Percentiles rank a stretch among this genome's conserved stretches.
Evolutionary conservation across 176 grass and related monocot species (phyloP).

Genomic region (Miscanthus lutarioriparius): DNA sequence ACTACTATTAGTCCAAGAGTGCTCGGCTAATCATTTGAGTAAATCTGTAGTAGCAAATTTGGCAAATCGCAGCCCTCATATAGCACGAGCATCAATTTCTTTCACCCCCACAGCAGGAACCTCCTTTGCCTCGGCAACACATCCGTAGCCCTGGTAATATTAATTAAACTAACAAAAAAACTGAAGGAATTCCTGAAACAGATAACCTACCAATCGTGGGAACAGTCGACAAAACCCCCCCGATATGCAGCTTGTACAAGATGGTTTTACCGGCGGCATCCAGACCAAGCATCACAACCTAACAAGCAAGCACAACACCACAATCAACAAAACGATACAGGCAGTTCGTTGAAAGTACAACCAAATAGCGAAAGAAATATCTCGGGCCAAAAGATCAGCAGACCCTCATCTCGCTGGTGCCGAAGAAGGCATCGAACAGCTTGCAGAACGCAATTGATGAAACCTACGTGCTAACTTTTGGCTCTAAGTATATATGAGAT

Average conservation of each 20-base stretch:
- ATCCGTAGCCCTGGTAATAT: not conserved
- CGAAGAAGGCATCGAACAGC: conserved; percentile 81
- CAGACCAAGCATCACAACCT: conserved; percentile 85
- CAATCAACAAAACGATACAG: not conserved
- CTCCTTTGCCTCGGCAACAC: not conserved
- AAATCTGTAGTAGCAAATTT: not conserved
- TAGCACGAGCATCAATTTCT: not conserved
- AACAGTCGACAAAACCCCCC: conserved; percentile 79
- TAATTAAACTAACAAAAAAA: not conserved
- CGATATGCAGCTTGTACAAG: conserved; percentile 79
- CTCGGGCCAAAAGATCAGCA: not conserved
- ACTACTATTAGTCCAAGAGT: not conserved
- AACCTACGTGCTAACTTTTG: no score
- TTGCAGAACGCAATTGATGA: conserved; percentile 82
- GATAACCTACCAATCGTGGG: conserved; percentile 66
- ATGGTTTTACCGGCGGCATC: conserved; percentile 82
- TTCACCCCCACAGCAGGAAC: not conserved
- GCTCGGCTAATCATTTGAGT: not conserved
- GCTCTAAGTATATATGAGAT: no score
- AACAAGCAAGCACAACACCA: not conserved
- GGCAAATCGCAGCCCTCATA: not conserved
- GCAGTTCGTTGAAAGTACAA: not conserved
- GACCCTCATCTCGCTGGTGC: conserved; percentile 84
- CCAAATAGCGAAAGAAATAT: not conserved
- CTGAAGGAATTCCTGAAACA: not conserved